phyloP scores from a whole-genome alignment of 805 yeast genomes.

The Jamesozyma rosinii region DNA sequence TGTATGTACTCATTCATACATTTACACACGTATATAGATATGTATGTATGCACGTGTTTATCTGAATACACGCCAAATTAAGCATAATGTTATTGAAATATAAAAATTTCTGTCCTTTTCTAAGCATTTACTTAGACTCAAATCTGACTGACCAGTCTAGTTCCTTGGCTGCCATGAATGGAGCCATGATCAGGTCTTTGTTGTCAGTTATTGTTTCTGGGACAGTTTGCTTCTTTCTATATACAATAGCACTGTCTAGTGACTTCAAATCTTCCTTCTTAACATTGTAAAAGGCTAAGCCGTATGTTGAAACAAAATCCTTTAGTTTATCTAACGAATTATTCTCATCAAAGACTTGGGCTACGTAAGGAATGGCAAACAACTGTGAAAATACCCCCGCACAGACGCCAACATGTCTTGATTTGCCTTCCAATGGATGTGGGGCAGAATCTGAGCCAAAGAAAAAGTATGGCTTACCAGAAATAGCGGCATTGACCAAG shows the following conservation, averaged over 20 bases:
- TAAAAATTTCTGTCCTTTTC: too few relatives aligned
- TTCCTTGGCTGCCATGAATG: constrained; percentile 75
- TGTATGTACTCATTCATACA: too few relatives aligned
- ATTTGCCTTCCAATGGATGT: constrained; percentile 74
- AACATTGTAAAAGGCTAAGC: constrained; percentile 62
- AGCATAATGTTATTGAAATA: too few relatives aligned
- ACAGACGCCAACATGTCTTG: constrained; percentile 73
- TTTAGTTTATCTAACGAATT: constrained; percentile 57
- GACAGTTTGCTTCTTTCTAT: constrained; percentile 43
- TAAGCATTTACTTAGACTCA: constrained; percentile 32
- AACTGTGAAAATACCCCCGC: constrained; percentile 98
- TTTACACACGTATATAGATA: too few relatives aligned
- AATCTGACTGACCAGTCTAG: constrained; percentile 70
- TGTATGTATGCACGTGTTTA: too few relatives aligned
- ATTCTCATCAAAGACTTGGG: constrained; percentile 68
- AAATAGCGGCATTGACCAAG: constrained; percentile 75
- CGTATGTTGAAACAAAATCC: constrained; percentile 68
- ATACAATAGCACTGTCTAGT: constrained; percentile 44
- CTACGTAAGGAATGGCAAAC: constrained; percentile 70
- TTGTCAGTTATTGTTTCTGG: constrained; percentile 48
- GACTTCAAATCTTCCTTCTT: constrained; percentile 36
- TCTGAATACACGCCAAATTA: too few relatives aligned
- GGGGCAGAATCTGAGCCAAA: constrained; percentile 99
- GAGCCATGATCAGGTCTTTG: constrained; percentile 53
- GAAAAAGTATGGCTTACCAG: constrained; percentile 87